phyloP scores from a whole-genome alignment of 352 stramenopile species.

The Pythium sp. region DNA sequence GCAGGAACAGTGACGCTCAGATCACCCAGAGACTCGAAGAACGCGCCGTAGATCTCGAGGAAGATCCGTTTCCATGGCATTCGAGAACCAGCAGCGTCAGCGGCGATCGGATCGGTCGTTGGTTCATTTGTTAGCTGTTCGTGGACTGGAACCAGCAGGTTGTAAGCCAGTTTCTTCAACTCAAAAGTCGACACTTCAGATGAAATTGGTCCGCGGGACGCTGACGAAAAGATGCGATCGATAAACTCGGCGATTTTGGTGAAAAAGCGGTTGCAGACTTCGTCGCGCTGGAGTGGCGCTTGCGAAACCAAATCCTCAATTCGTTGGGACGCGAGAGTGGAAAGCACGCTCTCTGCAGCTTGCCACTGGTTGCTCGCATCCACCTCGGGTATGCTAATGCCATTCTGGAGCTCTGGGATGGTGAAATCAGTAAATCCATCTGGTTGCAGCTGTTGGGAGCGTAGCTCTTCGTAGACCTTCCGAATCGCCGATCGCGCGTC shows the following conservation, averaged over 20 bases:
- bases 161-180: slow-evolving; percentile 62
- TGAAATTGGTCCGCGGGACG: slow-evolving; percentile 3
- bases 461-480: slow-evolving; percentile 28
- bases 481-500: background rate
- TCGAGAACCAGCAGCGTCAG: slow-evolving; percentile 21
- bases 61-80: slow-evolving; percentile 63
- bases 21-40: slow-evolving; percentile 54
- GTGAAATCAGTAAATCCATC: slow-evolving; percentile 17
- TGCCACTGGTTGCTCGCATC: slow-evolving; percentile 39
- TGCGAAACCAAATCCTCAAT: slow-evolving; percentile 20
- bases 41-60: slow-evolving; percentile 55
- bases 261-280: slow-evolving; percentile 60
- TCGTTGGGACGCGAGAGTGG: slow-evolving; percentile 26
- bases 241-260: slow-evolving; percentile 51
- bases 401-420: slow-evolving; percentile 46
- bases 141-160: slow-evolving; percentile 49
- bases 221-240: slow-evolving; percentile 44
- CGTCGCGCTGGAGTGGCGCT: slow-evolving; percentile 18
- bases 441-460: slow-evolving; percentile 2
- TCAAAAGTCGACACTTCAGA: slow-evolving; percentile 49
- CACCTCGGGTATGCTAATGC: slow-evolving; percentile 23
- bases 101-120: slow-evolving; percentile 10
- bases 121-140: slow-evolving; percentile 27
- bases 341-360: slow-evolving; percentile 28
- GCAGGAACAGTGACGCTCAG: slow-evolving; percentile 42